phyloP scores from a whole-genome alignment of 2,329 filamentous ascomycete species.

The Davidsoniella australis region DNA sequence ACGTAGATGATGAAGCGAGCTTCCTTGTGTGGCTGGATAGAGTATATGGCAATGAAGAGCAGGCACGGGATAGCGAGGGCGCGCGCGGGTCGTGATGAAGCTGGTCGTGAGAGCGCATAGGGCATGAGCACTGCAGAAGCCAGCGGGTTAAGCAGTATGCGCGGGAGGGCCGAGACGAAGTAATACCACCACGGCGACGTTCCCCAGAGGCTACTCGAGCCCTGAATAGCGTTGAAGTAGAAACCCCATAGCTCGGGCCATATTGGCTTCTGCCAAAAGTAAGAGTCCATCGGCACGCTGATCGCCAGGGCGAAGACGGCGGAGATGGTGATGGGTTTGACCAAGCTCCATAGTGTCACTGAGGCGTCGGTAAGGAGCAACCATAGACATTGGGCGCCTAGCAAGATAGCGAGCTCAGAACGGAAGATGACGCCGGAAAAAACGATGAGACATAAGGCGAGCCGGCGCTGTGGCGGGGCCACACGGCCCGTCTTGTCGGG shows the following conservation, averaged over 20 bases:
- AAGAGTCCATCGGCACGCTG: constrained; percentile 68
- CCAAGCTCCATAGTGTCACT: constrained; percentile 37
- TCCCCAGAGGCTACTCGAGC: constrained; percentile 76
- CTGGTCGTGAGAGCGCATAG: constrained; percentile 31
- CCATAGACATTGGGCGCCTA: constrained; percentile 48
- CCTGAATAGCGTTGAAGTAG: constrained; percentile 75
- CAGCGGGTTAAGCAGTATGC: constrained; percentile 67
- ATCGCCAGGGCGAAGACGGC: constrained; percentile 47
- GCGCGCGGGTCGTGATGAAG: constrained; percentile 25
- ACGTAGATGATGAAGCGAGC: constrained; percentile 87
- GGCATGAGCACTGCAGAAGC: constrained; percentile 38
- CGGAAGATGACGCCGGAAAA: constrained; percentile 73
- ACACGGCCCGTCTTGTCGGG: constrained; percentile 18
- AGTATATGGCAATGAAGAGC: constrained; percentile 64
- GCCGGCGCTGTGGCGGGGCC: constrained; percentile 30
- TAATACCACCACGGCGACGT: constrained; percentile 76
- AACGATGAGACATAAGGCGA: constrained; percentile 60
- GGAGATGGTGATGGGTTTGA: constrained; percentile 49
- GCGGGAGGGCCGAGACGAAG: constrained; percentile 63
- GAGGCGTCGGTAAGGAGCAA: constrained; percentile 37
- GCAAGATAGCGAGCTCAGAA: constrained; percentile 70
- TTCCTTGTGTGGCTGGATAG: constrained; percentile 85
- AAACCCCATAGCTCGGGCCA: constrained; percentile 90
- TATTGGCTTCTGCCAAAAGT: constrained; percentile 75
- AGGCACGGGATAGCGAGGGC: constrained; percentile 48